A percentile compares a stretch with the other conserved stretches of the same genome.
Conservation (phyloP, 306 rosid genomes). For the Elaeagnus macrophylla region DNA sequence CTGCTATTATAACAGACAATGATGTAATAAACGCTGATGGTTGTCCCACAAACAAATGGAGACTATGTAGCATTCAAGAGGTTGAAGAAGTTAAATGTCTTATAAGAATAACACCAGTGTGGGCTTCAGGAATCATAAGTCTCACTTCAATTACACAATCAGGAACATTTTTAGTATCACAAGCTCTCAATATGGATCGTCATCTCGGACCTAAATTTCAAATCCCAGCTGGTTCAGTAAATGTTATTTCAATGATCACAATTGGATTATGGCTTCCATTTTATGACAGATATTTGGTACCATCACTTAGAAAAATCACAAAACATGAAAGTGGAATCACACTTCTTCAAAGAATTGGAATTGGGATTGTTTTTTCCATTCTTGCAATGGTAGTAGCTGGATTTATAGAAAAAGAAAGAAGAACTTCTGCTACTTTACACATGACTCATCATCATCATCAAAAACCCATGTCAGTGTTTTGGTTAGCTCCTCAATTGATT, state of each 20-base stretch:
- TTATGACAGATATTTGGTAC: constrained; percentile 43
- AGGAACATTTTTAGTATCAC: constrained; percentile 46
- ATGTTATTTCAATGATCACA: constrained; percentile 41
- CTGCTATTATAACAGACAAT: constrained; percentile 36
- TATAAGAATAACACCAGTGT: constrained; percentile 36
- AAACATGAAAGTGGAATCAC: constrained; percentile 51
- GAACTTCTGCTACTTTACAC: constrained; percentile 17
- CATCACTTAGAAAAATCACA: constrained; percentile 34
- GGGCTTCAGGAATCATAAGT: constrained; percentile 43
- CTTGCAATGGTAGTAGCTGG: constrained; percentile 55
- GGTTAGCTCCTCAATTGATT: constrained; percentile 43
- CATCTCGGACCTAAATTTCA: constrained; percentile 54
- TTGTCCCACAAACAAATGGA: constrained; percentile 35
- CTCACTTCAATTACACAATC: constrained; percentile 34
- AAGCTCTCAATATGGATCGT: constrained; percentile 67
- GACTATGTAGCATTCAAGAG: constrained; percentile 44
- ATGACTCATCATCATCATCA: constrained; percentile 4
- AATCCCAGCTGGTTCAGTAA: constrained; percentile 60
- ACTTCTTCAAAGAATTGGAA: constrained; percentile 46
- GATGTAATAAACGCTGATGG: constrained; percentile 45
- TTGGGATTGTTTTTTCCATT: constrained; percentile 48
- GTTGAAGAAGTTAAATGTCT: constrained; percentile 63
- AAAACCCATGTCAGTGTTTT: constrained; percentile 33
- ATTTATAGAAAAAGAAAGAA: constrained; percentile 39
- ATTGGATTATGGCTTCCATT: constrained; percentile 44